Evolutionary conservation across 805 yeast species (phyloP).

Genomic region (Clavispora santaluciae): DNA sequence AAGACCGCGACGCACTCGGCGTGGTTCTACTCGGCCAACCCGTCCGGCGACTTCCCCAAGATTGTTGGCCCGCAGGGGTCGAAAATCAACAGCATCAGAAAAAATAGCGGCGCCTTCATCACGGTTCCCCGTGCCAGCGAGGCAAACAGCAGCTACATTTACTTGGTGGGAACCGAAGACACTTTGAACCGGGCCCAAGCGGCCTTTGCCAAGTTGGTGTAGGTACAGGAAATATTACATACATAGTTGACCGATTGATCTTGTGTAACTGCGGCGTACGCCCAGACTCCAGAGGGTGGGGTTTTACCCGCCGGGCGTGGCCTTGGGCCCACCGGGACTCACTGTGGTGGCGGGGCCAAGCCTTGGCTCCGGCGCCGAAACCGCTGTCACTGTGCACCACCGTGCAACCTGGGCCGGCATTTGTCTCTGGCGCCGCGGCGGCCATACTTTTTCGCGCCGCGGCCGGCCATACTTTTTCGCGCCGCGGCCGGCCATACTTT

Average conservation of each 20-base stretch:
- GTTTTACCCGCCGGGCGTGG: no score
- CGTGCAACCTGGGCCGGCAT: no score
- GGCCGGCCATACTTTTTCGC: no score
- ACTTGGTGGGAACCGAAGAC: constrained; percentile 55
- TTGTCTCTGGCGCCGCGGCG: no score
- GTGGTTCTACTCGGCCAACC: constrained; percentile 56
- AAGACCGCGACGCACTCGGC: constrained; percentile 46
- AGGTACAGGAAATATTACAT: not conserved
- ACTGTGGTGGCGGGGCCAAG: no score
- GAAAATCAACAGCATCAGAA: constrained; percentile 58
- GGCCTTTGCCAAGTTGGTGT: constrained; percentile 8
- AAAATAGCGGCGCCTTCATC: constrained; percentile 51
- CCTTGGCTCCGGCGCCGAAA: not conserved
- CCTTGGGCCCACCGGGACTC: no score
- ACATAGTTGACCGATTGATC: not conserved
- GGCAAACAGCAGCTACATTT: constrained; percentile 47
- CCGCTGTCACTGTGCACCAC: no score
- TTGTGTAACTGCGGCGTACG: not conserved
- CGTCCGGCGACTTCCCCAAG: constrained; percentile 47
- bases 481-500: no score
- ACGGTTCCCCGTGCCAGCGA: constrained; percentile 59
- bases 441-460: no score
- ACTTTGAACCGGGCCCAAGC: constrained; percentile 37
- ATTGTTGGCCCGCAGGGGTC: constrained; percentile 77
- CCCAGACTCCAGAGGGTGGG: no score